These are phyloP conservation scores for Leishmania major DNA, from an alignment of 208 protist genomes.

Conservation along the genomic window DNA sequence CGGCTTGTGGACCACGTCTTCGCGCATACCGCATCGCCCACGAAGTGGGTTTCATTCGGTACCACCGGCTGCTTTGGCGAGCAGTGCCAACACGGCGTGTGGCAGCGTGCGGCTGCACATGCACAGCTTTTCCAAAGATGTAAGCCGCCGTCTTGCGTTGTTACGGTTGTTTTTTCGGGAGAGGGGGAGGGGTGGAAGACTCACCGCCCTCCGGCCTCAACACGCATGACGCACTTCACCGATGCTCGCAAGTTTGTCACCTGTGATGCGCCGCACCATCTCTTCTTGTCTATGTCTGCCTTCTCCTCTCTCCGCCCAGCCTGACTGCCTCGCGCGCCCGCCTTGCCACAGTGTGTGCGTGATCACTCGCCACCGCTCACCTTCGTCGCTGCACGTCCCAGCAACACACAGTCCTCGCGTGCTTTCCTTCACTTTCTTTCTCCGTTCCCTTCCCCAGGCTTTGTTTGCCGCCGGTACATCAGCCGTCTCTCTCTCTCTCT, in stretches of 20 bases:
- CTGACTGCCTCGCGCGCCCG: not conserved
- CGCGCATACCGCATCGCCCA: not conserved
- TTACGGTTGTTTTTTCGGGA: not conserved
- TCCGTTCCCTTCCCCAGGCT: not conserved
- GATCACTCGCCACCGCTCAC: not conserved
- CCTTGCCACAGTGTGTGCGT: not conserved
- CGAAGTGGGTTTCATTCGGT: not conserved
- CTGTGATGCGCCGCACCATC: not conserved
- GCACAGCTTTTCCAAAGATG: not conserved
- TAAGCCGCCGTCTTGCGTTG: not conserved
- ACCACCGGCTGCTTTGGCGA: not conserved
- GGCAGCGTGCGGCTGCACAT: not conserved
- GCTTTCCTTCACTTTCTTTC: not conserved
- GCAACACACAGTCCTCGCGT: not conserved
- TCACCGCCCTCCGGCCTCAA: not conserved
- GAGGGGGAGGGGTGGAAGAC: not conserved
- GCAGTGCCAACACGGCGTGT: not conserved
- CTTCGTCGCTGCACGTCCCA: not conserved
- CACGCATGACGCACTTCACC: not conserved
- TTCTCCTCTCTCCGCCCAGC: not conserved
- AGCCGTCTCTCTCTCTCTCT: not conserved
- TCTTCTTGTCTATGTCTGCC: not conserved
- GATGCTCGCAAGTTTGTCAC: too few species aligned
- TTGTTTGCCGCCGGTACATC: not conserved
- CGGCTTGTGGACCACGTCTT: not conserved